phyloP scores from a whole-genome alignment of 192 early-diverging fungal genomes.

The Cladochytrium replicatum region DNA sequence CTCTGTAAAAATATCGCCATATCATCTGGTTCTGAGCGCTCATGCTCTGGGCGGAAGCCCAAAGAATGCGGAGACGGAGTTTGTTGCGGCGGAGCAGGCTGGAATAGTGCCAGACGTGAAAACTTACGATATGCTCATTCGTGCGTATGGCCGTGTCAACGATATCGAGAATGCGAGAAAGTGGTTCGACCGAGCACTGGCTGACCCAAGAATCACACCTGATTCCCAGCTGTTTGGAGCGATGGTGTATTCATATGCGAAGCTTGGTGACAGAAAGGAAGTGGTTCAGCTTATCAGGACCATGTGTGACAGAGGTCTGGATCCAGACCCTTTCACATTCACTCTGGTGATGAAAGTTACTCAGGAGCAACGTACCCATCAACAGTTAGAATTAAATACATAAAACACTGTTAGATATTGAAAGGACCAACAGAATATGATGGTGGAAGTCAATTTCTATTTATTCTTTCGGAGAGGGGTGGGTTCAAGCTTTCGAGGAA shows the following conservation, averaged over 20 bases:
- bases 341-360: constrained; percentile 18
- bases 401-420: no score
- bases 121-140: constrained; percentile 28
- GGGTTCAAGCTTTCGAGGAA: no score
- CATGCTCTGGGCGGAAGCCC: not conserved
- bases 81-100: not conserved
- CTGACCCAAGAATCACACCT: not conserved
- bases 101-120: constrained; percentile 9
- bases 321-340: constrained; percentile 23
- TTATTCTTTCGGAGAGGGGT: no score
- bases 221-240: constrained; percentile 22
- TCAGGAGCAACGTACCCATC: no score
- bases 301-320: constrained; percentile 6
- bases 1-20: not conserved
- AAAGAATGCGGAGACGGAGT: not conserved
- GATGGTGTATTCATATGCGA: constrained; percentile 13
- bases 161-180: constrained; percentile 10
- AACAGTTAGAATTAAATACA: no score
- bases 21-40: not conserved
- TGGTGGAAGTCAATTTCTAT: no score
- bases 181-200: constrained; percentile 14
- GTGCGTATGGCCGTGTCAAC: constrained; percentile 5
- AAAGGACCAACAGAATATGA: no score
- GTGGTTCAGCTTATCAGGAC: constrained; percentile 8
- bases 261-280: constrained; percentile 7